Base-by-base conservation (phyloP, 768 basidiomycete genomes). In the Pleurotus citrinopileatus region DNA sequence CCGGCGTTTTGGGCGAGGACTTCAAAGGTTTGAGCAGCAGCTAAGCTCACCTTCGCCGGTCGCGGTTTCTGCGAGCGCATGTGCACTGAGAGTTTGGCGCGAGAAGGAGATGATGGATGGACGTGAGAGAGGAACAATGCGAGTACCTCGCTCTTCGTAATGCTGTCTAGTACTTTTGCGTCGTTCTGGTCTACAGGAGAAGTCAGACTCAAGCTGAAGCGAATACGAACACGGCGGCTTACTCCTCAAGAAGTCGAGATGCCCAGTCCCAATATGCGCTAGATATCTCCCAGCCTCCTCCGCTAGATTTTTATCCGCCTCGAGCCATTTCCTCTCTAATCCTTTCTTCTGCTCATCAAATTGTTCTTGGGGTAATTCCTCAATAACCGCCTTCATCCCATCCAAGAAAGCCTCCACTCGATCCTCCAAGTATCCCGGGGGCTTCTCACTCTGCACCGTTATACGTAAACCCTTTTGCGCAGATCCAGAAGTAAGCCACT, bases 321-420 rank as follows among this genome's bases (percentile, higher is more conserved):
- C 94, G 55, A 83, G 71, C 85, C 90, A 91, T 62, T 86, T 87
- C 65, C 84, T 84, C 66, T 89, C 82, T 56, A 98, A 68, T 19
- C 90, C 82, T 37, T 67, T 71, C 69, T 87, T 89, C 65, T 98
- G 92, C 61, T 88, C 84, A 19, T 76, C 70, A 63, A 98, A 94
- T 60, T 89, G 86, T 23, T 77, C 85, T 4, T 79, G 74, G 4
- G 67, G 66, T 89, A 98, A 91, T 4, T 74, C 76, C 62, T 80
- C 80, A 12, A 99, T 71, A 50, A 74, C 79, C 26, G 65, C 68
- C 62, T 82, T 83, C 86, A 94, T 89, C 51, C 75, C 73, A 42
- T 83, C 79, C 56, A 98, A 73, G 76, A 98, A 98, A 2, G 84
- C 82, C 53, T 98, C 94, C 12, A 98, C 87, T 20, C 96, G 85